Base-by-base conservation (phyloP, 108 stramenopile genomes). In the Pinguiococcus pyrenoidosus region DNA sequence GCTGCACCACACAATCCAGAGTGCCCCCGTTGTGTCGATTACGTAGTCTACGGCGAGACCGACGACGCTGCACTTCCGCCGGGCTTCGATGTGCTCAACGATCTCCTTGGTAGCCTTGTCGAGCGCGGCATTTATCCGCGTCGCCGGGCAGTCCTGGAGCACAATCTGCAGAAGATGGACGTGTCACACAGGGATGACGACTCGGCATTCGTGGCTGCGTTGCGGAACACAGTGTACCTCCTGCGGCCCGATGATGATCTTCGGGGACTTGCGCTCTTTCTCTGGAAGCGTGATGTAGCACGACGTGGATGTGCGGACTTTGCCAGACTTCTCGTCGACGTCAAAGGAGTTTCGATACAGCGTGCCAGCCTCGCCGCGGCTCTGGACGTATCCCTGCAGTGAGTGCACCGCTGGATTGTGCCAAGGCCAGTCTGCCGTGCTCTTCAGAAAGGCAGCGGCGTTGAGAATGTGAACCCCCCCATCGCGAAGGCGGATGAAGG, bases 271-370 rank as follows among this genome's bases (percentile, higher is more conserved):
- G n/a, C n/a, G n/a, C n/a, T n/a, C n/a, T n/a, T n/a, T n/a, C n/a
- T n/a, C 20, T 4, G 17, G 5, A 14, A 36, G 16, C 35, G 54
- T 55, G 20, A 54, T 56, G 58, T 56, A 56, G 44, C 46, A 27
- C 32, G 44, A 23, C 25, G 54, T 56, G 12, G 54, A 25, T 2
- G 54, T 56, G 13, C 56, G 29, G 0, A 48, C 58, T 17, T 49
- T 30, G 13, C 54, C 54, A 29, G 42, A 49, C 45, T 49, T 54
- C 36, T 48, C 49, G 17, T 28, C 56, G 34, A 56, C 33, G 4
- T 21, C 7, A 46, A 57, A 60, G 38, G 56, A 38, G 46, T 60
- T 60, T 9, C 59, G 55, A 29, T 57, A 60, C 3, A 57, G 47
- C 0, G 55, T 57, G 23, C 59, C 59, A 3, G 23, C 36, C 2